These are phyloP conservation scores for Euclidium syriacum DNA, from an alignment of 345 rosid species.

Conservation along the genomic window DNA sequence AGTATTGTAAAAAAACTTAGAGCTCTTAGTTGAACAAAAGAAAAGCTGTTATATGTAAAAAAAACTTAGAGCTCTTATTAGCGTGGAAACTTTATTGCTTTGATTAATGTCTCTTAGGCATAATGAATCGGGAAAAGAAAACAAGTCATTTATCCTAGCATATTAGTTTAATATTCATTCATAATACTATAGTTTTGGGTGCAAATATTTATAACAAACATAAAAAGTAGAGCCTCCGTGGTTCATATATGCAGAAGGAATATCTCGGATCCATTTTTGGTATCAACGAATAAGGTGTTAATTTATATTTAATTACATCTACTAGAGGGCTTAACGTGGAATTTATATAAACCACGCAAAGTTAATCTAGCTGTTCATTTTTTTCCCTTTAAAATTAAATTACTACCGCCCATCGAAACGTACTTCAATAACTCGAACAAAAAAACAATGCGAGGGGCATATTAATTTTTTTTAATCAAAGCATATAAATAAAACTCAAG, in stretches of 20 bases:
- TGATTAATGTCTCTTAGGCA: not conserved
- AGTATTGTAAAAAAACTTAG: no score
- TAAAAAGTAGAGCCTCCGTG: conserved; percentile 38
- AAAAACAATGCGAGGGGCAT: conserved; percentile 1
- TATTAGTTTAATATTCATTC: conserved; percentile 1
- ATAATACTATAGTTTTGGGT: conserved; percentile 8
- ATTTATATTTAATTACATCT: conserved; percentile 1
- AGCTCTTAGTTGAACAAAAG: no score
- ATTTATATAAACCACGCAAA: conserved; percentile 6
- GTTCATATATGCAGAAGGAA: conserved; percentile 36
- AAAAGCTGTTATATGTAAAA: no score
- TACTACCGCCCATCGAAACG: conserved; percentile 25
- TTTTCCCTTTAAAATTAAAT: not conserved
- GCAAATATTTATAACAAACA: conserved; percentile 6
- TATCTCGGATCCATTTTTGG: conserved; percentile 31
- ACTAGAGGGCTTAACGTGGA: conserved; percentile 20
- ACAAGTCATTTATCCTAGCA: conserved; percentile 6
- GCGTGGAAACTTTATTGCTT: not conserved
- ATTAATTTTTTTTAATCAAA: not conserved
- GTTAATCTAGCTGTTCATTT: not conserved
- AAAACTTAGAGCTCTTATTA: no score
- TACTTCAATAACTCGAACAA: conserved; percentile 26
- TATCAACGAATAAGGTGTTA: conserved; percentile 23
- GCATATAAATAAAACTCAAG: conserved; percentile 6
- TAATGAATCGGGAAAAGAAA: conserved; percentile 20